A percentile compares a stretch with the other conserved stretches of the same genome.
Evolutionary conservation across 495 filamentous ascomycete species (phyloP).

Genomic region (Ramalina intermedia): DNA sequence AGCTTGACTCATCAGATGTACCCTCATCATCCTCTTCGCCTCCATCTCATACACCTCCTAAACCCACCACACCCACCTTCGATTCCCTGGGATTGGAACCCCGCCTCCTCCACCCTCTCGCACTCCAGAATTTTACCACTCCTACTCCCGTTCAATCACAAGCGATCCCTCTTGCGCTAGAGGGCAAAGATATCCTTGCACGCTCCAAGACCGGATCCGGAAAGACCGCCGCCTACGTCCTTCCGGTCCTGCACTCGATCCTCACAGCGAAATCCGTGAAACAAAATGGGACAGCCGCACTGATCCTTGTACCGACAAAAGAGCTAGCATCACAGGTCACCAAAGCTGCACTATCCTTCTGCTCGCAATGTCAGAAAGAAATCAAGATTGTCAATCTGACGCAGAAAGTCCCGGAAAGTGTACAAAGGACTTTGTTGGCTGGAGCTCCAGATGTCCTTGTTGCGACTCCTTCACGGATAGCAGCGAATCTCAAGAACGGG

Average conservation of each 20-base stretch:
- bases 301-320: slow-evolving; percentile 86
- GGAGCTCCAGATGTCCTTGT: slow-evolving; percentile 80
- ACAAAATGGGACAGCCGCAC: slow-evolving; percentile 38
- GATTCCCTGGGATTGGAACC: slow-evolving; percentile 57
- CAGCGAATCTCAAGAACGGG: slow-evolving; percentile 52
- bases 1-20: slow-evolving; percentile 44
- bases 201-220: slow-evolving; percentile 87
- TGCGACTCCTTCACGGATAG: slow-evolving; percentile 68
- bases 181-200: slow-evolving; percentile 79
- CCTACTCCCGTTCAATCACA: slow-evolving; percentile 77
- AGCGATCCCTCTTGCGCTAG: slow-evolving; percentile 79
- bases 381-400: slow-evolving; percentile 72
- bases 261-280: slow-evolving; percentile 55
- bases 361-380: slow-evolving; percentile 70
- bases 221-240: slow-evolving; percentile 94
- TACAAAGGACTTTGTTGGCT: slow-evolving; percentile 72
- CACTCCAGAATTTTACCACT: slow-evolving; percentile 64
- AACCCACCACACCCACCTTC: neutral
- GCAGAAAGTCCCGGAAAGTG: slow-evolving; percentile 71
- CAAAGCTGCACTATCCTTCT: slow-evolving; percentile 54
- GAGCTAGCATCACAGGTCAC: slow-evolving; percentile 86
- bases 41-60: slow-evolving; percentile 3
- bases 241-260: slow-evolving; percentile 71
- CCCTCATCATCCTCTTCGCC: slow-evolving; percentile 26
- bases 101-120: slow-evolving; percentile 72